Base-by-base conservation (phyloP, 2,329 filamentous ascomycete genomes). In the Lomentospora prolificans region DNA sequence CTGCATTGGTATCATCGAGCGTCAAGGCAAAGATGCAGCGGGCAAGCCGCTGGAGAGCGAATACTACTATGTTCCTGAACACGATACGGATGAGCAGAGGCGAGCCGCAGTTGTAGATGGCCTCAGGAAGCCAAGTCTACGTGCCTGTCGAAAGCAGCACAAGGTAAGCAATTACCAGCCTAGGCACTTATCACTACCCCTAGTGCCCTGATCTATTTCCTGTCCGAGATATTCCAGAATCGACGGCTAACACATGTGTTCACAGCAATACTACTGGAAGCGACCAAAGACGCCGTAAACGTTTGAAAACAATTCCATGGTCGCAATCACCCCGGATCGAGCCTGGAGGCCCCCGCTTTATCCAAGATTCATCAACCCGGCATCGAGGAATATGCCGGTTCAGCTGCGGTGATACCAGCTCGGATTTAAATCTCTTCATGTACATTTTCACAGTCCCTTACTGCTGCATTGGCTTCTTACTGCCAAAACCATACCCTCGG, bases 1-100 rank as follows among this genome's bases (percentile, higher is more conserved):
- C 7, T 96, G 90, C 66, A 84, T 97, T 60, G 94, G 94, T 50
- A 86, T 94, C 68, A 96, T 99, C 63, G 78, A 80, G 53, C 86
- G 94, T 39, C 86, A 92, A 68, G 94, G 94, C 66, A 99, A 97
- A 70, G 94, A 99, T 67, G 94, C 94, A 4, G 92, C 94, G 0
- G 94, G 94, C 62, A 94, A 96, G 73, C 75, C 86, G 5, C 80
- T 99, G 1, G 92, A 99, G 76, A 95, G 89, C 75, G 91, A 99
- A 69, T 97, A 95, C 69, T 97, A 97, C 72, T 99, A 99, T 66
- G 78, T 96, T 6, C 88, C 91, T 0, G 92, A 97, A 69, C 79
- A 84, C 64, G 94, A 99, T 66, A 75, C 79, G 2, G 90, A 97
- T 66, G 80, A 85, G 60, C 82, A 86, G 66, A 82, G 92, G 58